Percentiles rank a stretch among this genome's conserved stretches.
These are phyloP conservation scores for Curvularia verruculosa DNA, from an alignment of 2,329 filamentous ascomycete species.

Conservation along the genomic window DNA sequence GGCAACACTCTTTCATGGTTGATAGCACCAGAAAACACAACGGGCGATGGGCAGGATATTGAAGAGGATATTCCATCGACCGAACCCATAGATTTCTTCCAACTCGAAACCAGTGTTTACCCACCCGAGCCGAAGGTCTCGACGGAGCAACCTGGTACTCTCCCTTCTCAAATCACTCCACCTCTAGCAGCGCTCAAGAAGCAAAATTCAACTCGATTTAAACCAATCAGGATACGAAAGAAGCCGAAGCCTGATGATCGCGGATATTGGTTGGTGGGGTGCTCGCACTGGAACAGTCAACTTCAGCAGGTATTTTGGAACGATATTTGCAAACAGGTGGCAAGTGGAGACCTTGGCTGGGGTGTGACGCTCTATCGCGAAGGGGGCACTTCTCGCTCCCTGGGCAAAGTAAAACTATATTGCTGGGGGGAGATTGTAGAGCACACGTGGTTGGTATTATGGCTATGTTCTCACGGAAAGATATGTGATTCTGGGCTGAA, in stretches of 20 bases:
- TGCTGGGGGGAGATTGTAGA: slow-evolving; percentile 77
- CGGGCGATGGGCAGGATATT: background rate
- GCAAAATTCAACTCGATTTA: slow-evolving; percentile 41
- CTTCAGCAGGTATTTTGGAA: slow-evolving; percentile 65
- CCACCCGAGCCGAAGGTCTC: slow-evolving; percentile 35
- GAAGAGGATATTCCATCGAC: background rate
- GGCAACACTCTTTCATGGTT: background rate
- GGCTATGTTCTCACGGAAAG: slow-evolving; percentile 70
- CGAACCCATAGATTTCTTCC: slow-evolving; percentile 28
- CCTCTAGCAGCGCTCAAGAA: slow-evolving; percentile 35
- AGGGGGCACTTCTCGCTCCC: slow-evolving; percentile 11
- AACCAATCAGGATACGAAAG: slow-evolving; percentile 51
- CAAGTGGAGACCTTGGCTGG: slow-evolving; percentile 68
- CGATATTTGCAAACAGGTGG: slow-evolving; percentile 66
- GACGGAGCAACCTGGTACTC: slow-evolving; percentile 17
- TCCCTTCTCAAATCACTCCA: slow-evolving; percentile 40
- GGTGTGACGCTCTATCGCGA: slow-evolving; percentile 63
- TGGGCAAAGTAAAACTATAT: slow-evolving; percentile 66
- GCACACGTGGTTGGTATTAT: slow-evolving; percentile 77
- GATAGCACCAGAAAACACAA: background rate
- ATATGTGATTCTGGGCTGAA: slow-evolving; percentile 63
- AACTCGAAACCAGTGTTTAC: slow-evolving; percentile 31
- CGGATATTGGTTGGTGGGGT: slow-evolving; percentile 76
- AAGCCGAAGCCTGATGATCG: slow-evolving; percentile 67
- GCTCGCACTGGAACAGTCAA: slow-evolving; percentile 58